phyloP scores from a whole-genome alignment of 352 stramenopile genomes.

The Phytophthora brassicae region DNA sequence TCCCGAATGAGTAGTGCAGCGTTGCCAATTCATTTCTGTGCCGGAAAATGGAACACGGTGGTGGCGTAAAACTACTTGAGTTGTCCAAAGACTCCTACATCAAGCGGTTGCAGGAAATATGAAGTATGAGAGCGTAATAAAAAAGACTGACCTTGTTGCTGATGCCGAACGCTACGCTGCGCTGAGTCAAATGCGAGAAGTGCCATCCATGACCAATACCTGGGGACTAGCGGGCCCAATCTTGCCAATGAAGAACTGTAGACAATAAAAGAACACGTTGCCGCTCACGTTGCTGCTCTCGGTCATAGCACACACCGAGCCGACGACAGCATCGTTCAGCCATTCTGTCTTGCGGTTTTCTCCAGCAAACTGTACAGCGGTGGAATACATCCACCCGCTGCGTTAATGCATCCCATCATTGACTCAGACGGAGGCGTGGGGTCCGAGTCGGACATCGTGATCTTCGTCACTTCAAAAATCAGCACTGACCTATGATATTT shows the following conservation, averaged over 20 bases:
- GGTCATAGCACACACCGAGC: neutral
- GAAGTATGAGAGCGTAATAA: neutral
- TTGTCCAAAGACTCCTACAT: neutral
- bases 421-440: too few relatives aligned
- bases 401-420: neutral
- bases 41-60: too few relatives aligned
- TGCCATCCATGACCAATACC: neutral
- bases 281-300: neutral
- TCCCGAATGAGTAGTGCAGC: too few relatives aligned
- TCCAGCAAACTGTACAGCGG: neutral
- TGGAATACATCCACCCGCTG: neutral
- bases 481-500: too few relatives aligned
- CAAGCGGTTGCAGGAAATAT: neutral
- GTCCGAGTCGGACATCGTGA: too few relatives aligned
- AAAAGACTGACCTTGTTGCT: neutral
- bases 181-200: neutral
- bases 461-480: too few relatives aligned
- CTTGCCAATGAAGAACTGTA: neutral
- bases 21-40: too few relatives aligned
- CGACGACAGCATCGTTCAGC: neutral
- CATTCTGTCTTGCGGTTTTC: neutral
- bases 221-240: neutral
- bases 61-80: neutral
- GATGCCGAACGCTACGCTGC: neutral
- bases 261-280: neutral